Evolutionary conservation across 257 asterid species (phyloP), one percentile per base, ranked within the genome.

Genomic region (Jacaranda mimosifolia): DNA sequence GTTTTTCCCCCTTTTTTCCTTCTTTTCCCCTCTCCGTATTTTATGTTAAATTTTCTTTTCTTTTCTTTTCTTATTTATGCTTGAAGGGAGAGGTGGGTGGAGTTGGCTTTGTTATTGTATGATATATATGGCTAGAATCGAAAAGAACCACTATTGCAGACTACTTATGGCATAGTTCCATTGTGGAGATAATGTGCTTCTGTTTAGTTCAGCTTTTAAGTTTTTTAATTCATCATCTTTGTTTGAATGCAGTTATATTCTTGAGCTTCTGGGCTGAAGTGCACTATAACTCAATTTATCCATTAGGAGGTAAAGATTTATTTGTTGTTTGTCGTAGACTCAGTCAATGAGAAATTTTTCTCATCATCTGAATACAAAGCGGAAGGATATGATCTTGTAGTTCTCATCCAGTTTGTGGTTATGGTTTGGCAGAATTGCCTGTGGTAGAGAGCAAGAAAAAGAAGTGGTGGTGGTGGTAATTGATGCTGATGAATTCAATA

Each of bases 241-340:
- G 72, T 57, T 78, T 70, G 21, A n/a, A 55, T 83, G 92, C 97
- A 94, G 97, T 78, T 51, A 87, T 91, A 80, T 86, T 82, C 86
- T 87, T 94, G 90, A 94, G 98, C 91, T 94, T 91, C 83, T 94
- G 97, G 97, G 94, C 98, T 0, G 97, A 94, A 85, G 97, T 94
- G 77, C 98, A 94, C 76, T 94, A 94, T 55, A 94, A 94, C 80
- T 90, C 98, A 40, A 90, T 94, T 57, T 90, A 91, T 79, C 97
- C 97, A 17, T 73, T 82, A 14, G 98, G 91, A 88, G 98, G 98
- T 90, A 84, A 85, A 43, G 26, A 36, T 64, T 62, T 49, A 40
- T 38, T 58, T 26, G 38, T 10, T 15, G 62, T 14, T 66, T 45
- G 35, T 62, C 9, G 9, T 18, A 19, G 45, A 26, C 32, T 26